Evolutionary conservation across 352 stramenopile species (phyloP).

Genomic region (Globisporangium barbulae): DNA sequence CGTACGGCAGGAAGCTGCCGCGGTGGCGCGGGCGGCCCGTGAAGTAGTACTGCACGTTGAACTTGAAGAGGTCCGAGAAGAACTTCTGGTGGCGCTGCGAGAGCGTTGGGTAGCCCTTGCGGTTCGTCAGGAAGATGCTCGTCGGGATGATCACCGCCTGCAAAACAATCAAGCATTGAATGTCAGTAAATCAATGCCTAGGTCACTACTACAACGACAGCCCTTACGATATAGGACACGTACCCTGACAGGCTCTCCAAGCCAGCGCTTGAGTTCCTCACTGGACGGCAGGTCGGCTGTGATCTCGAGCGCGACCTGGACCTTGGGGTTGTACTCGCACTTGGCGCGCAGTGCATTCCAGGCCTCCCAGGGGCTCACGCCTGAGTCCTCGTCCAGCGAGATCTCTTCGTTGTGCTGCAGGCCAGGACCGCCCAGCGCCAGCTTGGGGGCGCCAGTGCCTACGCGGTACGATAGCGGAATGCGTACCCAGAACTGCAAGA

Average conservation of each 20-base stretch:
- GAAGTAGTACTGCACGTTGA: slow-evolving; percentile 87
- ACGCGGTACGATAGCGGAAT: slow-evolving; percentile 56
- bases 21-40: slow-evolving; percentile 70
- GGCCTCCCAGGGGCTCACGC: slow-evolving; percentile 45
- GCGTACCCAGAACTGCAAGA: slow-evolving; percentile 84
- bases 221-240: background rate
- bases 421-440: slow-evolving; percentile 23
- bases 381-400: slow-evolving; percentile 22
- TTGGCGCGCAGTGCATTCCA: slow-evolving; percentile 85
- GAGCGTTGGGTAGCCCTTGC: slow-evolving; percentile 93
- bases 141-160: slow-evolving; percentile 87
- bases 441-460: slow-evolving; percentile 19
- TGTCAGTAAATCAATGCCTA: slow-evolving; percentile 11
- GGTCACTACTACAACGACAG: background rate
- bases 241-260: slow-evolving; percentile 81
- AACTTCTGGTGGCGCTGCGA: slow-evolving; percentile 91
- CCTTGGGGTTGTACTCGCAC: slow-evolving; percentile 80
- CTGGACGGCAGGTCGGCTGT: slow-evolving; percentile 69
- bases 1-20: slow-evolving; percentile 75
- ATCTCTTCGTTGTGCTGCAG: slow-evolving; percentile 26
- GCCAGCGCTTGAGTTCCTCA: slow-evolving; percentile 78
- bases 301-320: slow-evolving; percentile 84
- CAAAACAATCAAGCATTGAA: too few species aligned
- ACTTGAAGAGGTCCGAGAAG: slow-evolving; percentile 64
- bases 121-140: slow-evolving; percentile 95